These are phyloP conservation scores for Halophytophthora polymorphica DNA, from an alignment of 352 stramenopile species.

Conservation along the genomic window DNA sequence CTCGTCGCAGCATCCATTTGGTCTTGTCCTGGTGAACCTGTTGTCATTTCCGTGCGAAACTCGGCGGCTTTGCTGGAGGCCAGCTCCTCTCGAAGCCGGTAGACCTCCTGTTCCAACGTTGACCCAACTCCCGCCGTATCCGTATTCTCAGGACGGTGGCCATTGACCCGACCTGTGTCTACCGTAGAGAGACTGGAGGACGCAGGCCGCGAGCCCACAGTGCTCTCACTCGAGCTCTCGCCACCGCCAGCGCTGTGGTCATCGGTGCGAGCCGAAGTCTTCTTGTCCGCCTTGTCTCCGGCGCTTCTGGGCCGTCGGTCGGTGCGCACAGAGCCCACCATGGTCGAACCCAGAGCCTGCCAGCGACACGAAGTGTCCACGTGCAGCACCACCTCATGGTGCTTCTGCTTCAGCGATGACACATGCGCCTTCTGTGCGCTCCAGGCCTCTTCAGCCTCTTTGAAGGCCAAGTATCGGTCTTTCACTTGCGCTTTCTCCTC, in stretches of 20 bases:
- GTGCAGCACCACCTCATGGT: conserved; percentile 42
- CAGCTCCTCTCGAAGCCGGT: too few species aligned
- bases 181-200: too few species aligned
- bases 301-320: conserved; percentile 2
- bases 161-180: too few species aligned
- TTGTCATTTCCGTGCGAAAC: too few species aligned
- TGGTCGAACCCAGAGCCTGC: conserved; percentile 30
- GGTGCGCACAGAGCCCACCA: conserved; percentile 12
- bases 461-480: conserved; percentile 73
- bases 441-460: conserved; percentile 56
- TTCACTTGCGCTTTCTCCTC: conserved; percentile 80
- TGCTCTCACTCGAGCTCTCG: neutral
- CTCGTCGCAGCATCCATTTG: too few species aligned
- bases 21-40: too few species aligned
- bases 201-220: too few species aligned
- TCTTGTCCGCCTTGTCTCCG: neutral
- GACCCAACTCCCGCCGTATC: too few species aligned
- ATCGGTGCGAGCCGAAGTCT: neutral
- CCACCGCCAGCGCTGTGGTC: conserved; percentile 1
- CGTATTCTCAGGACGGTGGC: too few species aligned
- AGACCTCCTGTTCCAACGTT: too few species aligned
- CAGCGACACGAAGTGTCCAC: conserved; percentile 53
- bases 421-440: conserved; percentile 40
- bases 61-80: too few species aligned
- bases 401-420: conserved; percentile 34